These are phyloP conservation scores for Cicer pinnatifidum DNA, from an alignment of 306 rosid species.

Conservation along the genomic window DNA sequence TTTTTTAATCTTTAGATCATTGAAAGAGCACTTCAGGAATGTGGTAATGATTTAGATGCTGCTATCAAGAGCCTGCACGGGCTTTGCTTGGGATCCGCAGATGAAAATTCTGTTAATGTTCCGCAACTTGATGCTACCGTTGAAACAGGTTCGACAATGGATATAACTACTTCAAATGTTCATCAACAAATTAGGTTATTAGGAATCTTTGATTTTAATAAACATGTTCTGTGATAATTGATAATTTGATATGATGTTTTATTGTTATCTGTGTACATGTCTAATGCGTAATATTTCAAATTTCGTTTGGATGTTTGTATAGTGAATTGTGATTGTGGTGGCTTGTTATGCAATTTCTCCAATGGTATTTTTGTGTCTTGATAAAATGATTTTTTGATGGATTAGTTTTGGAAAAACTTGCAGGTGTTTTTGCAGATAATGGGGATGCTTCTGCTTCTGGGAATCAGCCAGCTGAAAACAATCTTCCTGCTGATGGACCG, in stretches of 20 bases:
- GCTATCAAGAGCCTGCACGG: conserved; percentile 72
- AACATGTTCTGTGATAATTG: neutral
- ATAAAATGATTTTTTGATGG: conserved; percentile 9
- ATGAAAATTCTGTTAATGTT: conserved; percentile 43
- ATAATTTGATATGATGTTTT: neutral
- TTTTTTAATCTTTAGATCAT: conserved; percentile 61
- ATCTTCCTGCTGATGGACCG: conserved; percentile 70
- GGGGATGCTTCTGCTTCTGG: conserved; percentile 61
- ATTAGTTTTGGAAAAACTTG: conserved; percentile 14
- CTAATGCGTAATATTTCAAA: neutral
- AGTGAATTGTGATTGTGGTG: neutral
- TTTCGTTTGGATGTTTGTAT: conserved; percentile 11
- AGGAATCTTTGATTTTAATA: neutral
- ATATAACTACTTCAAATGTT: neutral
- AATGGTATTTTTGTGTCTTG: neutral
- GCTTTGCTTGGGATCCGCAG: conserved; percentile 64
- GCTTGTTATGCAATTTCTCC: neutral
- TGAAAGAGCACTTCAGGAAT: conserved; percentile 79
- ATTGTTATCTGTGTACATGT: neutral
- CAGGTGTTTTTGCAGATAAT: conserved; percentile 51
- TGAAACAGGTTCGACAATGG: conserved; percentile 53
- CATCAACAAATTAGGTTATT: neutral
- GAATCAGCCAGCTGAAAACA: conserved; percentile 49
- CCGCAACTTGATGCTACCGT: conserved; percentile 45
- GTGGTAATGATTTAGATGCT: conserved; percentile 82